phyloP scores from a whole-genome alignment of 202 grass and related monocot species.

The Panicum hallii region DNA sequence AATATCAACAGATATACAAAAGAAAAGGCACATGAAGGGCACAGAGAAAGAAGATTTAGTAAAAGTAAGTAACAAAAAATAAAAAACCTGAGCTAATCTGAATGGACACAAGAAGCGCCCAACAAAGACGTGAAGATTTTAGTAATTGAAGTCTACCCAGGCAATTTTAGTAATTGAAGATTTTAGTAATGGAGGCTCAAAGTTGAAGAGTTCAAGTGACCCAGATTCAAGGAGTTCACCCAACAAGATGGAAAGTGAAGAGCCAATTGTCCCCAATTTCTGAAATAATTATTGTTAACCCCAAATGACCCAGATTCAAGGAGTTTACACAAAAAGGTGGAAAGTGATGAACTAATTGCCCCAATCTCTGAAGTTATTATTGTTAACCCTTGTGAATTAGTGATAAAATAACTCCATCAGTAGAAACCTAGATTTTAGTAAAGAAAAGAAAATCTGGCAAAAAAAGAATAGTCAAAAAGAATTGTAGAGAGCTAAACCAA shows the following conservation, averaged over 20 bases:
- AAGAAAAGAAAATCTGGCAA: neutral
- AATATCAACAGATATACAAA: neutral
- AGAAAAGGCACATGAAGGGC: neutral
- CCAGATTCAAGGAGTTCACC: neutral
- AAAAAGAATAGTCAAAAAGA: neutral
- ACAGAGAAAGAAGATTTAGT: neutral
- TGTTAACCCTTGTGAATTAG: neutral
- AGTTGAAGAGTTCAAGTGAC: neutral
- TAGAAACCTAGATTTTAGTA: neutral
- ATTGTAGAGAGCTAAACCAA: neutral
- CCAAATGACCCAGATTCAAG: neutral
- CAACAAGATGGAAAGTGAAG: neutral
- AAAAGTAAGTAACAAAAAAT: neutral
- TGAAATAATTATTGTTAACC: neutral
- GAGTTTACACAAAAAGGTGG: neutral
- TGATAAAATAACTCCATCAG: neutral
- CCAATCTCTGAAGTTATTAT: neutral
- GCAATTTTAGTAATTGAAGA: too few species aligned
- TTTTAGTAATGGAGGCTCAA: neutral
- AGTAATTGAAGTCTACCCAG: constrained; percentile 3
- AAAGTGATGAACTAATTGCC: neutral
- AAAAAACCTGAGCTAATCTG: neutral
- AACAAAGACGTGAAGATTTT: neutral
- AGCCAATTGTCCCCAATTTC: neutral
- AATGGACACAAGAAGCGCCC: neutral